These are phyloP conservation scores for Begonia peltatifolia DNA, from an alignment of 306 rosid species.

Conservation along the genomic window DNA sequence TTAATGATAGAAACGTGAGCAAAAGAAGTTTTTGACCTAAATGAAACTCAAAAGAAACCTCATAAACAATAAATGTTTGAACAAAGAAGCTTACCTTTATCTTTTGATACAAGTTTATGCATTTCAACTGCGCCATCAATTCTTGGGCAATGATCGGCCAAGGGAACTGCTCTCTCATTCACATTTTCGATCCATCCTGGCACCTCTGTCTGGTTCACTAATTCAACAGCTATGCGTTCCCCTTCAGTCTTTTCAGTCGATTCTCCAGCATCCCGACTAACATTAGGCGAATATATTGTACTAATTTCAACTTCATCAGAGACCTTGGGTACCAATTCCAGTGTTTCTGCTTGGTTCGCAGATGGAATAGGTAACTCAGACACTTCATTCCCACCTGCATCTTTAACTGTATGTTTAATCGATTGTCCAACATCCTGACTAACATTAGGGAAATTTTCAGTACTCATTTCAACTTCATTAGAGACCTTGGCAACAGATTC, in stretches of 20 bases:
- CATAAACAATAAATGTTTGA: no score
- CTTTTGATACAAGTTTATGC: background rate
- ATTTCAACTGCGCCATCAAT: no score
- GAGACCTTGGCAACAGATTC: constrained; percentile 6
- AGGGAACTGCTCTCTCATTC: no score
- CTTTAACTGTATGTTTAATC: constrained; percentile 10
- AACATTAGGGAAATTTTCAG: constrained; percentile 6
- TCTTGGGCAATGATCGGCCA: no score
- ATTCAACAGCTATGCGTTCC: background rate
- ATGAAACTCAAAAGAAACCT: no score
- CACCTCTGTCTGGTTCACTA: background rate
- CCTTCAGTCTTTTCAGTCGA: background rate
- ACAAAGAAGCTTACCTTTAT: background rate
- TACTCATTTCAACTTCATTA: constrained; percentile 11
- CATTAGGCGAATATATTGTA: constrained; percentile 7
- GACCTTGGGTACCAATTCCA: constrained; percentile 5
- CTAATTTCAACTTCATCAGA: constrained; percentile 11
- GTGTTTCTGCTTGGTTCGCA: background rate
- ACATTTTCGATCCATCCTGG: no score
- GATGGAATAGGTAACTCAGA: background rate
- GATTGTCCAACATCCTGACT: constrained; percentile 6
- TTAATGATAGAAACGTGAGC: no score
- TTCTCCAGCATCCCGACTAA: constrained; percentile 5
- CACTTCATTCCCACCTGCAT: constrained; percentile 15
- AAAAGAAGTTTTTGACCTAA: no score